Base-by-base conservation (phyloP, 176 grass and related monocot genomes). In the Elaeis guineensis region DNA sequence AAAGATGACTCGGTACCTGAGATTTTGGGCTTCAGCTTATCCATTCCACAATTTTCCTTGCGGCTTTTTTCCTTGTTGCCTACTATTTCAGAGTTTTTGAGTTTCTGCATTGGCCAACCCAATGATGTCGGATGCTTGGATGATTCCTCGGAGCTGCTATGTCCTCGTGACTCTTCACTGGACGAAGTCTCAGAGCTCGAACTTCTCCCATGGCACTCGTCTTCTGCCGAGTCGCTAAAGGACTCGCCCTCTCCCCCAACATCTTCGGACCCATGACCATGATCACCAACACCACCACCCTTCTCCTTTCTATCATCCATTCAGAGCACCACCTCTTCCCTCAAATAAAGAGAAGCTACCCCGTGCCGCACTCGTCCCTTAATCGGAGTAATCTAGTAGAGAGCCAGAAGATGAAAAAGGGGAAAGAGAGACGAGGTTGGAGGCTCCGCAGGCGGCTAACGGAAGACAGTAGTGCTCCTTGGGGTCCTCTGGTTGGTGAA, bases 181-280 rank as follows among this genome's bases (percentile, higher is more conserved):
- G 80, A 89, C 0, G 80, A 74, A 22, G 80, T 78, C 72, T 84
- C 86, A 59, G 81, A 83, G 77, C 86, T 84, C 64, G 77, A 84
- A 66, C 77, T 89, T 70, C 80, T 78, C 25, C 80, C 80, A 32
- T 57, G 28, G 69, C 69, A 29, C 49, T 44, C 65, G 11, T 68
- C 65, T 19, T 72, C 53, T 25, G 54, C 69, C 6, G 85, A 89
- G 58, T 89, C 73, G 25, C 80, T 89, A 74, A 80, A 84, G 69
- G 70, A 69, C 73, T 86, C 78, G 73, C 69, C 76, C 72, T 22
- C 49, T 17, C 19, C 54, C 21, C 21, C 63, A 66, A 32, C 61
- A 32, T 61, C 30, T 25, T 61, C 70, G 62, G 35, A 44, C 35
- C 35, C 35, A 14, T 44, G 35, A 44, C 35, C 35, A 44, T 44